These are phyloP conservation scores for Cenchrus fungigraminus DNA, from an alignment of 176 grass and related monocot species.

Conservation along the genomic window DNA sequence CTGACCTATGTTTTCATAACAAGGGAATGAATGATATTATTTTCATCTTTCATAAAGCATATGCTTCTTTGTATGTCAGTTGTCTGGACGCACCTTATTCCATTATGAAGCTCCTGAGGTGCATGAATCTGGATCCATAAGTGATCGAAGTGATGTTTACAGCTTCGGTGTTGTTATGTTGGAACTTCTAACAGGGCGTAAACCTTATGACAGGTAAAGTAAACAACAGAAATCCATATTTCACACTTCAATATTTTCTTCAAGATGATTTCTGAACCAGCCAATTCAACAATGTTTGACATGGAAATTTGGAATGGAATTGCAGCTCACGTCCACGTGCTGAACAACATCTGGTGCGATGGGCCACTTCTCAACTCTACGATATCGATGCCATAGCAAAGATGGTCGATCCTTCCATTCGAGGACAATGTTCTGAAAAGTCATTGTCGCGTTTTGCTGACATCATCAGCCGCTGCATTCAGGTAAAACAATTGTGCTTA, in stretches of 20 bases:
- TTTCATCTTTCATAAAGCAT: constrained; percentile 26
- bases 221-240: neutral
- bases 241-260: constrained; percentile 33
- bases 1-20: constrained; percentile 11
- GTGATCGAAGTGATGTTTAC: constrained; percentile 88
- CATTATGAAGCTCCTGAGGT: constrained; percentile 93
- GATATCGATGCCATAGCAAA: constrained; percentile 79
- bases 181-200: constrained; percentile 93
- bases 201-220: constrained; percentile 84
- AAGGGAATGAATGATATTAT: neutral
- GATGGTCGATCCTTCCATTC: constrained; percentile 90
- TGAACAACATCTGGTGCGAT: constrained; percentile 94
- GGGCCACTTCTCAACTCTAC: constrained; percentile 84
- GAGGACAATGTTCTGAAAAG: constrained; percentile 81
- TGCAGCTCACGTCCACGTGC: constrained; percentile 75
- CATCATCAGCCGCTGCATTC: constrained; percentile 88
- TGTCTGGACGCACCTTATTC: constrained; percentile 66
- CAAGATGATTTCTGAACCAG: constrained; percentile 10
- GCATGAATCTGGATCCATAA: constrained; percentile 75
- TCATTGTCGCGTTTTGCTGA: constrained; percentile 82
- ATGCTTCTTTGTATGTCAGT: constrained; percentile 54
- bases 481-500: constrained; percentile 52
- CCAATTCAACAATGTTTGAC: constrained; percentile 8
- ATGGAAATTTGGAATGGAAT: constrained; percentile 30
- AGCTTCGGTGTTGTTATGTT: constrained; percentile 98